These are phyloP conservation scores for Jaapia argillacea DNA, from an alignment of 768 basidiomycete genomes.

Conservation along the genomic window DNA sequence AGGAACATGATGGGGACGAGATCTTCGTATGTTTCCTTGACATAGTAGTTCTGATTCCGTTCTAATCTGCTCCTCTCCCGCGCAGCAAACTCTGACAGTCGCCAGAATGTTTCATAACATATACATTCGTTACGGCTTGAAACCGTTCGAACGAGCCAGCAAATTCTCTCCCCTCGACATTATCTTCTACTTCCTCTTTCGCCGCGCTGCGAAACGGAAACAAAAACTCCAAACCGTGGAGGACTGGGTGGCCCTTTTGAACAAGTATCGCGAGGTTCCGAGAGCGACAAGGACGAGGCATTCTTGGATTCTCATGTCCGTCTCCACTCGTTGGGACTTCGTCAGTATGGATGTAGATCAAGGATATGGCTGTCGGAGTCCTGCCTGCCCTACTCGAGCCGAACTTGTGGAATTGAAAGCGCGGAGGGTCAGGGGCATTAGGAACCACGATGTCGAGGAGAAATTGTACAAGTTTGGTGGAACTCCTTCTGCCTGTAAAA, in stretches of 20 bases:
- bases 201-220: conserved; percentile 9
- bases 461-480: conserved; percentile 16
- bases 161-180: conserved; percentile 8
- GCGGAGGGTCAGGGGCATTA: conserved; percentile 11
- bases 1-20: conserved; percentile 8
- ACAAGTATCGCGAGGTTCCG: conserved; percentile 12
- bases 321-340: conserved; percentile 18
- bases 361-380: conserved; percentile 13
- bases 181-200: conserved; percentile 18
- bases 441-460: conserved; percentile 16
- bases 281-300: conserved; percentile 9
- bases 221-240: background rate
- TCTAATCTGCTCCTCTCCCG: background rate
- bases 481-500: conserved; percentile 13
- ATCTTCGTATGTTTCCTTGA: conserved; percentile 11
- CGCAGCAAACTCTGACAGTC: conserved; percentile 13
- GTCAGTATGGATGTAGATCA: conserved; percentile 1
- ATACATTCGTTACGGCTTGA: conserved; percentile 16
- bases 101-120: conserved; percentile 15
- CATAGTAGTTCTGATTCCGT: too few species aligned
- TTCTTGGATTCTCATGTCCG: conserved; percentile 12
- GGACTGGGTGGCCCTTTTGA: conserved; percentile 13
- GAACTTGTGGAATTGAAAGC: conserved; percentile 12
- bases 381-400: conserved; percentile 12
- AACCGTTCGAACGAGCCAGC: conserved; percentile 14